These are phyloP conservation scores for Acrocalymma vagum DNA, from an alignment of 2,329 filamentous ascomycete species.

Conservation along the genomic window DNA sequence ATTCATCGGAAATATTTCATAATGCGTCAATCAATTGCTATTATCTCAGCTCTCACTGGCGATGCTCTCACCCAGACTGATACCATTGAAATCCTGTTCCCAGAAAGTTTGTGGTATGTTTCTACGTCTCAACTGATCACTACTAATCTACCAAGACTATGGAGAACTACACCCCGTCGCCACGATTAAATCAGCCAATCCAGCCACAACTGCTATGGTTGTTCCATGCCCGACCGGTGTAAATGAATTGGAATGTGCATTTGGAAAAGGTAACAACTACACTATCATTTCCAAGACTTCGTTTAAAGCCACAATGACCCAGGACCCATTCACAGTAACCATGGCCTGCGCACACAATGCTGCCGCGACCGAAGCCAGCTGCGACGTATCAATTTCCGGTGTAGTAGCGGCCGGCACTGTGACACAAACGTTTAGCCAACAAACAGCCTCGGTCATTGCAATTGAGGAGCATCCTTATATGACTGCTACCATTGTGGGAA, in stretches of 20 bases:
- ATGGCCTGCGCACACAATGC: conserved; percentile 35
- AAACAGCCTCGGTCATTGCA: no score
- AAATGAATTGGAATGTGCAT: conserved; percentile 32
- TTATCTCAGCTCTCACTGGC: conserved; percentile 26
- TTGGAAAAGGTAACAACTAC: conserved; percentile 27
- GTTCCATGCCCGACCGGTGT: conserved; percentile 31
- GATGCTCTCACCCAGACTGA: conserved; percentile 24
- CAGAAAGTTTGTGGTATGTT: conserved; percentile 27
- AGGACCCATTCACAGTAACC: conserved; percentile 26
- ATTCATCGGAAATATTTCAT: conserved; percentile 12
- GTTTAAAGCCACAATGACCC: conserved; percentile 29
- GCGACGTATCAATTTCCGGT: no score
- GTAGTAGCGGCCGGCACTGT: no score
- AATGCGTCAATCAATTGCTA: conserved; percentile 33
- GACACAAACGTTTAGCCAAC: no score
- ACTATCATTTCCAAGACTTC: conserved; percentile 28
- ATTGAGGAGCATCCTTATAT: no score
- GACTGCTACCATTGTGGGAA: no score
- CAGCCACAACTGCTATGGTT: conserved; percentile 30
- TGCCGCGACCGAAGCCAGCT: conserved; percentile 29
- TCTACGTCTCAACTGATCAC: no score
- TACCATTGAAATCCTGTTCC: conserved; percentile 28
- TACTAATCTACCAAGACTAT: conserved; percentile 15
- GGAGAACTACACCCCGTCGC: conserved; percentile 31
- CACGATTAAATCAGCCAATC: conserved; percentile 27